Evolutionary conservation across 169 alveolate genomes (phyloP).

Genomic region (Cryptosporidium felis): DNA sequence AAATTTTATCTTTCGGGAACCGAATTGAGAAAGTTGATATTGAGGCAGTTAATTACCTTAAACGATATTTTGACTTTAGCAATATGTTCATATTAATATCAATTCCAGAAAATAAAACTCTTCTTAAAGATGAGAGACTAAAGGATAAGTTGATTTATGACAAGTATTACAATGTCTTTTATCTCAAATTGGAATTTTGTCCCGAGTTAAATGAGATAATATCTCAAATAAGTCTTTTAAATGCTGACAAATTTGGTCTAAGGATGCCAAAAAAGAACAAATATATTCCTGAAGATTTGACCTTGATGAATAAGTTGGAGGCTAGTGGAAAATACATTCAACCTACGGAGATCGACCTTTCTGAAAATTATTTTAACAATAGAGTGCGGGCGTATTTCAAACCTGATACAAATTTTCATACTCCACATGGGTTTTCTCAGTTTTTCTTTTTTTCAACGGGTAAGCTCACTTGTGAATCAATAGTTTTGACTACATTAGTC

Average conservation of each 20-base stretch:
- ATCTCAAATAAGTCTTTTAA: background rate
- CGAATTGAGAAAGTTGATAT: slow-evolving; percentile 36
- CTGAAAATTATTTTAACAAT: background rate
- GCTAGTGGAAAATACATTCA: background rate
- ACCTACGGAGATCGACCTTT: slow-evolving; percentile 1
- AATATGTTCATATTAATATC: slow-evolving; percentile 40
- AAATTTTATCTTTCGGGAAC: slow-evolving; percentile 29
- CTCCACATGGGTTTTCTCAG: slow-evolving; percentile 50
- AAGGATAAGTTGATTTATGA: slow-evolving; percentile 29
- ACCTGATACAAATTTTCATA: slow-evolving; percentile 27
- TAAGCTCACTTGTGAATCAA: slow-evolving; percentile 1
- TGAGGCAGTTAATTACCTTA: slow-evolving; percentile 6
- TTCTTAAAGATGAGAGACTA: slow-evolving; percentile 9
- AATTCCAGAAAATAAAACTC: slow-evolving; percentile 36
- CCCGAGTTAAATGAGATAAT: slow-evolving; percentile 36
- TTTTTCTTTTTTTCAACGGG: slow-evolving; percentile 35
- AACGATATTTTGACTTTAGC: slow-evolving; percentile 11
- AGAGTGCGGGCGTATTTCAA: slow-evolving; percentile 27
- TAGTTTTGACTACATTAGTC: slow-evolving; percentile 7
- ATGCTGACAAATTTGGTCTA: slow-evolving; percentile 23
- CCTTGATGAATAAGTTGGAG: slow-evolving; percentile 3
- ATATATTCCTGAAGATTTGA: slow-evolving; percentile 33
- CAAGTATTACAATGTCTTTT: slow-evolving; percentile 6
- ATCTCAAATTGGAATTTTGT: slow-evolving; percentile 18
- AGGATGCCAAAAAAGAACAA: slow-evolving; percentile 32